Conservation (phyloP, 73 alveolate species). For the Paramecium tetraurelia region DNA sequence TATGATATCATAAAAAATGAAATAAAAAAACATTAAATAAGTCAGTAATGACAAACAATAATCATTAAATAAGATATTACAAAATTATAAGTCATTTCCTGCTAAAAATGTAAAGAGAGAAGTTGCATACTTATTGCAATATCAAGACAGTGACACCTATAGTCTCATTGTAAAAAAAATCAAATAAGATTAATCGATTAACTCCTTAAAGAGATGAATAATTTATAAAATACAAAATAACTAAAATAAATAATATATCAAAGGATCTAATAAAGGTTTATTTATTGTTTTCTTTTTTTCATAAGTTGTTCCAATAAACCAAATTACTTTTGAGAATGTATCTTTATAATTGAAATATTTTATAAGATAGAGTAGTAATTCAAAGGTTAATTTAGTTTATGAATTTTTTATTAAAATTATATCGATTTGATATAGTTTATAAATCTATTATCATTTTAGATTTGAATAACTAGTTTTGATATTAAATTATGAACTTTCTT, state of each 20-base stretch:
- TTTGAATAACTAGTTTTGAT: not conserved
- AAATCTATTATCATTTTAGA: not conserved
- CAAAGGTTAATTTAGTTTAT: no score
- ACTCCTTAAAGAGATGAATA: not conserved
- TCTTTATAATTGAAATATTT: no score
- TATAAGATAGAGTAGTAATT: no score
- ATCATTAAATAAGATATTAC: not conserved
- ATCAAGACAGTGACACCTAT: constrained; percentile 25
- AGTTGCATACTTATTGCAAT: constrained; percentile 23
- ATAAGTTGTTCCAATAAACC: no score
- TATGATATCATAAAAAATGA: not conserved
- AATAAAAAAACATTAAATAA: not conserved
- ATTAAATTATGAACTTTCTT: not conserved
- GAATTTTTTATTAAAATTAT: no score
- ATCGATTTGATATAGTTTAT: not conserved
- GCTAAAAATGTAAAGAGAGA: constrained; percentile 28
- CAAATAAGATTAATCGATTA: not conserved
- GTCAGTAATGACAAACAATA: not conserved
- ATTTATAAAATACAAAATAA: not conserved
- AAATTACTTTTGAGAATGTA: no score
- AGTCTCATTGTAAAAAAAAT: constrained; percentile 30
- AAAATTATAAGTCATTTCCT: constrained; percentile 32
- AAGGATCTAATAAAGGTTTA: not conserved
- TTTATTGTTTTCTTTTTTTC: no score
- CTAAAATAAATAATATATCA: not conserved